Evolutionary conservation across 345 rosid genomes (phyloP), one percentile per base, ranked within the genome.

Genomic region (Brassica rapa): DNA sequence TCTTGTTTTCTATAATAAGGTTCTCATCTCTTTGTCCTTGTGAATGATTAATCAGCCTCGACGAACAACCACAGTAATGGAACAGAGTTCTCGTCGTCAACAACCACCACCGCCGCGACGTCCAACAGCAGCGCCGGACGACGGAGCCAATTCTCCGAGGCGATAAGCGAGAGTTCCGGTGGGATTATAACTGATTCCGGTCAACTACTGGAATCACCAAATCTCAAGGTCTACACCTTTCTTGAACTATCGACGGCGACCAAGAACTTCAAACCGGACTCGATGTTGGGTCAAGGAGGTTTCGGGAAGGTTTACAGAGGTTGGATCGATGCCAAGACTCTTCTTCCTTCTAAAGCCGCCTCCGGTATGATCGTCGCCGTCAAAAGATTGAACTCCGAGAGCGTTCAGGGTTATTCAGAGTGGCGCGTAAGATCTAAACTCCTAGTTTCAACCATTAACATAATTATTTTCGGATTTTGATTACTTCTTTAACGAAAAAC

Each of bases 231-330:
- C 30, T 92, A 86, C 74, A 86, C 67, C 53, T 84, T 94, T 82
- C 70, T 85, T 39, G 97, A 92, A 43, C 77, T 92, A 76, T 89
- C 78, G 79, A 68, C 68, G 0, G 91, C 97, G 1, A 88, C 97
- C 0, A 90, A 71, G 83, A 88, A 85, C 74, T 92, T 94, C 78
- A 86, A 67, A 66, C 9, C 87, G 43, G 94, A 94, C 37, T 69
- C 88, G 64, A 62, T 88, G 77, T 74, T 94, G 85, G 97, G 96
- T 3, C 88, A 90, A 78, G 98, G 97, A 29, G 93, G 92, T 7
- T 94, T 92, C 9, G 97, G 98, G 2, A 87, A 74, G 60, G 98
- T 94, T 53, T 94, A 77, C 81, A 90, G 86, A 85, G 97, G 98
- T 1, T 94, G 93, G 94, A 39, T 94, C 7, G 89, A 94, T 73